Conservation (phyloP, 1,284 basidiomycete species). For the Leucoagaricus sp. region DNA sequence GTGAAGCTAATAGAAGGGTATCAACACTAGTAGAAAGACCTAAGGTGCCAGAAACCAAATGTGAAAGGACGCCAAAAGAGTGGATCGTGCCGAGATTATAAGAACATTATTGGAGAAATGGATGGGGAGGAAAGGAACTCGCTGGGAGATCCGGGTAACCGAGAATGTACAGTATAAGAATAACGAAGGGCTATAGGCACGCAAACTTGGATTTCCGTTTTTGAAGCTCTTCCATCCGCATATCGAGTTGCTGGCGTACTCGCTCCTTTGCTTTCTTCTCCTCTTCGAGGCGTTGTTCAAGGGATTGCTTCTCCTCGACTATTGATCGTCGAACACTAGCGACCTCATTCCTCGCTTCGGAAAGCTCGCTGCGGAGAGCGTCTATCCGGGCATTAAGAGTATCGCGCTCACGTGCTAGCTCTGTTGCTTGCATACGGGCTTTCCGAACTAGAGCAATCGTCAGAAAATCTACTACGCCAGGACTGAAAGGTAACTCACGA, state of each 20-base stretch:
- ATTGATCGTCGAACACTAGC: conserved; percentile 76
- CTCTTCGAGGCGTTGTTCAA: conserved; percentile 79
- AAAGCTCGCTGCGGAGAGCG: conserved; percentile 66
- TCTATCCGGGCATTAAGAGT: conserved; percentile 65
- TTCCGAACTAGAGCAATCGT: conserved; percentile 67
- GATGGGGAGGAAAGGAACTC: conserved; percentile 23
- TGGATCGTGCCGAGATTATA: conserved; percentile 36
- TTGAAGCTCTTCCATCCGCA: conserved; percentile 80
- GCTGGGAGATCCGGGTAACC: conserved; percentile 10
- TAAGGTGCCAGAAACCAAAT: conserved; percentile 21
- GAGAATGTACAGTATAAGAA: conserved; percentile 21
- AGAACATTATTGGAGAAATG: conserved; percentile 26
- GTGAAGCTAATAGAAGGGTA: conserved; percentile 37
- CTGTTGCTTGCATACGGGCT: conserved; percentile 86
- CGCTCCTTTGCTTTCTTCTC: conserved; percentile 83
- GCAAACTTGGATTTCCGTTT: conserved; percentile 85
- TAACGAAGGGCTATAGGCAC: conserved; percentile 54
- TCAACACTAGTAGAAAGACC: conserved; percentile 33
- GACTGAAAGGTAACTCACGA: conserved; percentile 50
- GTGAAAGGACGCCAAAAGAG: conserved; percentile 36
- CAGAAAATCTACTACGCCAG: conserved; percentile 20
- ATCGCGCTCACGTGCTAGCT: conserved; percentile 84
- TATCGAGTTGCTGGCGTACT: conserved; percentile 79
- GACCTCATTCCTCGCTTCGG: conserved; percentile 77
- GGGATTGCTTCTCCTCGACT: conserved; percentile 81